A percentile compares a stretch with the other conserved stretches of the same genome.
These are phyloP conservation scores for Ampelocalamus luodianensis DNA, from an alignment of 176 grass and related monocot species.

Conservation along the genomic window DNA sequence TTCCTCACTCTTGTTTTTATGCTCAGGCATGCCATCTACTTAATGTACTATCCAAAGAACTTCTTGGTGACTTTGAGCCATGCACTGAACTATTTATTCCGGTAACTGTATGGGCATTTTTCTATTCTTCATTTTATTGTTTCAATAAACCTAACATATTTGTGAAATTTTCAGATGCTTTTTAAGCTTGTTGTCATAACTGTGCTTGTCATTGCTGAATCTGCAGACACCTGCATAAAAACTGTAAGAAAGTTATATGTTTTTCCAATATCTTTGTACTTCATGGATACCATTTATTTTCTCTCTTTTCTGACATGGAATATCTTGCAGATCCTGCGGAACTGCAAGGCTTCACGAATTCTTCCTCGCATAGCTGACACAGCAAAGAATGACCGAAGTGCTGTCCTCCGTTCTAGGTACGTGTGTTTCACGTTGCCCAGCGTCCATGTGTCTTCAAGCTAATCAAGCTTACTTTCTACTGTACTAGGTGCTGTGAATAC, in stretches of 20 bases:
- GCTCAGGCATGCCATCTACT: constrained; percentile 84
- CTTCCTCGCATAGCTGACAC: constrained; percentile 79
- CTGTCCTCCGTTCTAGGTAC: constrained; percentile 85
- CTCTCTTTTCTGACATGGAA: constrained; percentile 34
- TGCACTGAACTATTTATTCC: constrained; percentile 85
- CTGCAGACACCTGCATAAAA: constrained; percentile 96
- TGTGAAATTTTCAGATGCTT: constrained; percentile 65
- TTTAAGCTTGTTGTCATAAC: constrained; percentile 99
- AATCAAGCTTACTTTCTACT: constrained; percentile 37
- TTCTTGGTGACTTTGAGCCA: constrained; percentile 89
- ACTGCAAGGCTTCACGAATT: constrained; percentile 79
- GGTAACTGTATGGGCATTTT: constrained; percentile 51
- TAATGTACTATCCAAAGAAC: constrained; percentile 95
- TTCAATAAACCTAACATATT: constrained; percentile 38
- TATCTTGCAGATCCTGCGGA: constrained; percentile 72
- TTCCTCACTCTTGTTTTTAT: constrained; percentile 37
- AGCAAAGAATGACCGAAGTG: constrained; percentile 79
- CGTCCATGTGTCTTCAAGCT: constrained; percentile 27
- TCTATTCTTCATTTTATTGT: constrained; percentile 11
- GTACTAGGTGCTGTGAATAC: constrained; percentile 89
- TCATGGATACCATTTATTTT: constrained; percentile 36
- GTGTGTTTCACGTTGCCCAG: constrained; percentile 23
- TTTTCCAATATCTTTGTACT: constrained; percentile 22
- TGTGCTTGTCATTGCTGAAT: constrained; percentile 95
- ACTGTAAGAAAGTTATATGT: constrained; percentile 65